Conservation (phyloP, 257 asterid species). For the Rauvolfia tetraphylla region DNA sequence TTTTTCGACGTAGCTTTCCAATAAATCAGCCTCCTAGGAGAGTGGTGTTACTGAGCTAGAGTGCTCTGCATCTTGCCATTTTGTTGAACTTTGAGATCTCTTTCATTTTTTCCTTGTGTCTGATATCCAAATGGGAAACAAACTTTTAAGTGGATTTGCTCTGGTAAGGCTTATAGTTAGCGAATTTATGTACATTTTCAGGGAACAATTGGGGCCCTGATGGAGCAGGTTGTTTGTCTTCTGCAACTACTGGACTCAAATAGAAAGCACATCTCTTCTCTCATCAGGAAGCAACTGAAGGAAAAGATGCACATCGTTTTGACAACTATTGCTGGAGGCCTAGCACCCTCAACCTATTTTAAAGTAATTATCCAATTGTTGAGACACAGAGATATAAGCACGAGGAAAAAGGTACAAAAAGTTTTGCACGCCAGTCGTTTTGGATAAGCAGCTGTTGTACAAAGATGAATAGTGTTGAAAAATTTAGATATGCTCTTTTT, state of each 20-base stretch:
- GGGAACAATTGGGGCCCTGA: conserved; percentile 62
- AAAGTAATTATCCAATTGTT: conserved; percentile 56
- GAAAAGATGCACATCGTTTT: conserved; percentile 45
- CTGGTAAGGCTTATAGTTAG: background rate
- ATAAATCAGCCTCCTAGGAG: background rate
- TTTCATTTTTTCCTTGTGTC: background rate
- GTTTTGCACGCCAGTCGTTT: background rate
- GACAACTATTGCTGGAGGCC: conserved; percentile 48
- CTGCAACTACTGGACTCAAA: conserved; percentile 49
- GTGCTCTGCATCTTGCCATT: background rate
- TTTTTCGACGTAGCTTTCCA: background rate
- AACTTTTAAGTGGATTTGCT: background rate
- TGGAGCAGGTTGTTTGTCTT: conserved; percentile 71
- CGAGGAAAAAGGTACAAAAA: conserved; percentile 63
- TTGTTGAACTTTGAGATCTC: background rate
- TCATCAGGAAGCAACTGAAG: conserved; percentile 62
- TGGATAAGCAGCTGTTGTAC: background rate
- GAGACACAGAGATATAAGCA: conserved; percentile 47
- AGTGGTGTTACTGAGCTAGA: background rate
- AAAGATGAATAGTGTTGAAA: background rate
- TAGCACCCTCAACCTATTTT: conserved; percentile 67
- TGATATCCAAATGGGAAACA: background rate
- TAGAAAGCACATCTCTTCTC: conserved; percentile 48
- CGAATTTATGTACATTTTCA: conserved; percentile 34
- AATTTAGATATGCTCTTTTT: background rate